Percentiles rank a stretch among this genome's conserved stretches.
phyloP scores from a whole-genome alignment of 108 stramenopile species.

The Bacterosira constricta region DNA sequence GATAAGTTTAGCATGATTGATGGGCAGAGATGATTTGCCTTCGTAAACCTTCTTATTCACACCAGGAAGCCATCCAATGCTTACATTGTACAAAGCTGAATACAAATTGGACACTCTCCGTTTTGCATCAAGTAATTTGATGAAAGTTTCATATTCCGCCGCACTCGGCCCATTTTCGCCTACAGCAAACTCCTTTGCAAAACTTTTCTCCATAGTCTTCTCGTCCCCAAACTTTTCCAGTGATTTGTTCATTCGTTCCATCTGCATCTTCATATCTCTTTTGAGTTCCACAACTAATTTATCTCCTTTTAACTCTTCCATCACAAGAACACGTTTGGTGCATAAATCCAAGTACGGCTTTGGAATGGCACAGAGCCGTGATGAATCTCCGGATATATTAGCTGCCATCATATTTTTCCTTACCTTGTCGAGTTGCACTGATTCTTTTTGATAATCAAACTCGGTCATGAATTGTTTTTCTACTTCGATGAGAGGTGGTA shows the following conservation, averaged over 20 bases:
- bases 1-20: slow-evolving; percentile 85
- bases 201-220: slow-evolving; percentile 41
- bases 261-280: slow-evolving; percentile 59
- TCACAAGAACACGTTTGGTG: slow-evolving; percentile 81
- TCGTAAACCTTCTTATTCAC: slow-evolving; percentile 40
- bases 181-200: slow-evolving; percentile 49
- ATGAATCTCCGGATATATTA: slow-evolving; percentile 52
- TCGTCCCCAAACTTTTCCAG: slow-evolving; percentile 52
- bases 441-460: slow-evolving; percentile 91
- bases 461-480: slow-evolving; percentile 93
- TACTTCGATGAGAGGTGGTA: slow-evolving; percentile 85
- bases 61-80: slow-evolving; percentile 70
- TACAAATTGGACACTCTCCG: slow-evolving; percentile 52
- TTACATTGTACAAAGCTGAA: slow-evolving; percentile 56
- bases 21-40: slow-evolving; percentile 57
- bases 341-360: slow-evolving; percentile 68
- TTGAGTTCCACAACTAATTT: slow-evolving; percentile 74
- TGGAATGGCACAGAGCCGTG: slow-evolving; percentile 61
- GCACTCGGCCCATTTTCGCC: slow-evolving; percentile 65
- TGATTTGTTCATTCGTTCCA: slow-evolving; percentile 48
- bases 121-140: slow-evolving; percentile 57
- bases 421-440: slow-evolving; percentile 61
- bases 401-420: slow-evolving; percentile 68
- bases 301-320: slow-evolving; percentile 81
- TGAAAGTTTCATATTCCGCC: slow-evolving; percentile 61